Conservation (phyloP, 2,329 filamentous ascomycete genomes). For the Paracamarosporium sp. region DNA sequence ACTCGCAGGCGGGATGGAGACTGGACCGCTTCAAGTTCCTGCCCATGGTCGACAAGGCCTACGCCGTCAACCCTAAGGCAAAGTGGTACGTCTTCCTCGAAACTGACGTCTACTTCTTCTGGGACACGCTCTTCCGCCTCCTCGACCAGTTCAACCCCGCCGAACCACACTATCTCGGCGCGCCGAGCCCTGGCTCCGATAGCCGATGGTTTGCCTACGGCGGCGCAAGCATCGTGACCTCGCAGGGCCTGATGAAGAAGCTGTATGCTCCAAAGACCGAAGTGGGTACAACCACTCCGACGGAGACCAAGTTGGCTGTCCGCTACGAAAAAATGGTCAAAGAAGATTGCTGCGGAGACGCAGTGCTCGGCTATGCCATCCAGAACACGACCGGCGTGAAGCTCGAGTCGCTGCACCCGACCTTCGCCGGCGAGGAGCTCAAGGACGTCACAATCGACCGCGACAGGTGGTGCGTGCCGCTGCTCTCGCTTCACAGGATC, state of each 20-base stretch:
- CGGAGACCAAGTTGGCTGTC: constrained; percentile 36
- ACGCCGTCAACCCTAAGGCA: constrained; percentile 42
- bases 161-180: constrained; percentile 49
- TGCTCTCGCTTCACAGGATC: constrained; percentile 49
- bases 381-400: constrained; percentile 43
- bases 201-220: constrained; percentile 52
- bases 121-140: constrained; percentile 51
- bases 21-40: constrained; percentile 67
- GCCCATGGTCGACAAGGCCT: constrained; percentile 61
- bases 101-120: constrained; percentile 47
- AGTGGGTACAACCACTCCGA: constrained; percentile 31
- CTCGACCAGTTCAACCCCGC: constrained; percentile 46
- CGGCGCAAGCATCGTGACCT: constrained; percentile 54
- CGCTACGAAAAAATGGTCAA: constrained; percentile 41
- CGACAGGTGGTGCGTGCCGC: constrained; percentile 52
- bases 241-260: constrained; percentile 60
- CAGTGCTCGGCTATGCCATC: constrained; percentile 48
- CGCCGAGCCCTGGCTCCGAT: constrained; percentile 40
- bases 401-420: constrained; percentile 47
- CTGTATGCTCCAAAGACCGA: constrained; percentile 42
- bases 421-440: constrained; percentile 54
- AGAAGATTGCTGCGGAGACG: constrained; percentile 55
- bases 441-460: constrained; percentile 52
- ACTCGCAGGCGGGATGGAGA: constrained; percentile 60
- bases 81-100: constrained; percentile 50